phyloP scores from a whole-genome alignment of 495 filamentous ascomycete species.

The Penicillium desertorum region DNA sequence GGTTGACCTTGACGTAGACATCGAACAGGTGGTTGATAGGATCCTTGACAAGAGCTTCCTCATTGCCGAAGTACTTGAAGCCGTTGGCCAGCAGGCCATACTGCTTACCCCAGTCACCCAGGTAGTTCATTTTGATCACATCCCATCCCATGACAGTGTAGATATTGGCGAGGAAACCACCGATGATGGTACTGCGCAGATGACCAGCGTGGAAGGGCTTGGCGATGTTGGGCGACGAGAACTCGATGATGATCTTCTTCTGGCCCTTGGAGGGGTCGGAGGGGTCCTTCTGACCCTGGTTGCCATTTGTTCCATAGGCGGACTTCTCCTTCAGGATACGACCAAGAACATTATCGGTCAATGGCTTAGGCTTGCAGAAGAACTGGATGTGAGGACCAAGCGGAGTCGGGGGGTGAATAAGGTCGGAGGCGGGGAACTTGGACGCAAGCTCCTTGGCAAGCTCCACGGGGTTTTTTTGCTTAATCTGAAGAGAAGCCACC shows the following conservation, averaged over 20 bases:
- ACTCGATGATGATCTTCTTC: constrained; percentile 70
- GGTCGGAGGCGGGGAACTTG: constrained; percentile 77
- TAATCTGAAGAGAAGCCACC: constrained; percentile 74
- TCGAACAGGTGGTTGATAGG: constrained; percentile 69
- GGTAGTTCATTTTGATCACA: constrained; percentile 70
- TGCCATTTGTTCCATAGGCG: constrained; percentile 65
- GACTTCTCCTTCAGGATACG: constrained; percentile 60
- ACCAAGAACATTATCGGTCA: constrained; percentile 61
- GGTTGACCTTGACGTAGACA: constrained; percentile 67
- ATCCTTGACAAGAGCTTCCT: constrained; percentile 59
- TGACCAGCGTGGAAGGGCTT: constrained; percentile 74
- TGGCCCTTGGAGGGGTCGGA: constrained; percentile 66
- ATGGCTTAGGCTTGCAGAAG: constrained; percentile 65
- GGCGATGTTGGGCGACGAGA: constrained; percentile 75
- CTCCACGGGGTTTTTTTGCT: constrained; percentile 80
- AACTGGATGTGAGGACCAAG: constrained; percentile 74
- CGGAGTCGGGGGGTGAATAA: constrained; percentile 65
- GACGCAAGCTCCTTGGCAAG: constrained; percentile 67
- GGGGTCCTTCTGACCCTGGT: constrained; percentile 65
- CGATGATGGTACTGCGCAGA: constrained; percentile 73
- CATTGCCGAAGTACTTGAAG: constrained; percentile 62
- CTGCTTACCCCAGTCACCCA: constrained; percentile 78
- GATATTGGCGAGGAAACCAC: constrained; percentile 68
- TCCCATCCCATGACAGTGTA: constrained; percentile 71
- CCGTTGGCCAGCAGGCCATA: constrained; percentile 70